Base-by-base conservation (phyloP, 257 asterid species). In the Linaria vulgaris region DNA sequence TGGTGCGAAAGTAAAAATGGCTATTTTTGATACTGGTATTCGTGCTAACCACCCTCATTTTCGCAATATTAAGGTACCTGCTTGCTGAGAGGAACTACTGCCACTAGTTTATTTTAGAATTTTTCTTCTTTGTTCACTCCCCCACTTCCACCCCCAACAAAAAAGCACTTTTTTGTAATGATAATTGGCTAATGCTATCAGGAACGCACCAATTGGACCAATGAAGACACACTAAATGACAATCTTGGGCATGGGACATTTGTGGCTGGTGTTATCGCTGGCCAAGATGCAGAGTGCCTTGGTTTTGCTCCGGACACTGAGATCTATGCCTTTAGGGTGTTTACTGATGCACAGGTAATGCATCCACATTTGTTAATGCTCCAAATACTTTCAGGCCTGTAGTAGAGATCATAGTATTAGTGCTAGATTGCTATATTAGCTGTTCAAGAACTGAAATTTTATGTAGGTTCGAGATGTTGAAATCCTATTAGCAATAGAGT, bases 141-240 rank as follows among this genome's bases (percentile, higher is more conserved):
- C 0, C 49, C 17, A 3, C 6, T 12, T 1, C 49, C 10, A 34
- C 37, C 3, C 37, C 37, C 37, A 3, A 3, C 12, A n/a, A 27
- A 27, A 27, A 27, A 6, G 34, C 34, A 24, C 66, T 67, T 50
- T 38, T 10, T 66, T 64, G 60, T 65, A n/a, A n/a, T 72, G 56
- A 65, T 74, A 34, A 57, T 54, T 8, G 56, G 49, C 67, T 62
- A 21, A 55, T 16, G 76, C 67, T 51, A 67, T 66, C 82, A 90
- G 96, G 97, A 94, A 77, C 95, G 99, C 63, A 94, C 99, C 31
- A 94, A 92, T 75, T 92, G 99, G 99, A 90, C 99, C 74, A 84
- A 88, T 69, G 99, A 94, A 73, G 88, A 90, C 79, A 90, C 97
- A 22, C 76, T 94, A 59, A 94, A 90, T 67, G 99, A 94, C 83